Evolutionary conservation across 2,329 filamentous ascomycete genomes (phyloP), one percentile per base, ranked within the genome.

Genomic region (Periconia sp.): DNA sequence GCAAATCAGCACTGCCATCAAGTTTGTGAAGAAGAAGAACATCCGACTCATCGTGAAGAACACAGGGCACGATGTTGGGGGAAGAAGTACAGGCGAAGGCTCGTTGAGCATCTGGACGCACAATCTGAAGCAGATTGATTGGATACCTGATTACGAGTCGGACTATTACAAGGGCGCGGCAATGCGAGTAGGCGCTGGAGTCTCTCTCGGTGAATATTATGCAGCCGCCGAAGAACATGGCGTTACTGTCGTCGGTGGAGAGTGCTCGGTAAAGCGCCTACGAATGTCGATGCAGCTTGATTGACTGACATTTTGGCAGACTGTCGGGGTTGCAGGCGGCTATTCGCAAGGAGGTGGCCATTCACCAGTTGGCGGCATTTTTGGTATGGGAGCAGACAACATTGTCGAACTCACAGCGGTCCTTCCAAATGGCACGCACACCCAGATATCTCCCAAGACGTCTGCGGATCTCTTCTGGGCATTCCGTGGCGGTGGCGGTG

Each of bases 271-370:
- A n/a, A n/a, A n/a, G n/a, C n/a, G n/a, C n/a, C n/a, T n/a, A n/a
- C n/a, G n/a, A n/a, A n/a, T n/a, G n/a, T n/a, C n/a, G n/a, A n/a
- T n/a, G n/a, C n/a, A n/a, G n/a, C n/a, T n/a, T n/a, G n/a, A n/a
- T n/a, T n/a, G n/a, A n/a, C n/a, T n/a, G n/a, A n/a, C n/a, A n/a
- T n/a, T n/a, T n/a, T n/a, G n/a, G n/a, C n/a, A n/a, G n/a, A 75
- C 71, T 2, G 76, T 82, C 10, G 78, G 78, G 11, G 63, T 76
- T 59, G 72, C 45, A 3, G 52, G 52, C 13, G 48, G 66, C 8
- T 70, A 53, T 50, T 48, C 57, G 7, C 52, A 54, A 6, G 78
- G 75, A 2, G 79, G 76, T 15, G 79, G 79, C 0, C 77, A 82
- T 59, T n/a, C n/a, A n/a, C n/a, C n/a, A n/a, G n/a, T n/a, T n/a